Evolutionary conservation across 2,329 filamentous ascomycete genomes (phyloP).

Genomic region (Exutisphaerella laricina): DNA sequence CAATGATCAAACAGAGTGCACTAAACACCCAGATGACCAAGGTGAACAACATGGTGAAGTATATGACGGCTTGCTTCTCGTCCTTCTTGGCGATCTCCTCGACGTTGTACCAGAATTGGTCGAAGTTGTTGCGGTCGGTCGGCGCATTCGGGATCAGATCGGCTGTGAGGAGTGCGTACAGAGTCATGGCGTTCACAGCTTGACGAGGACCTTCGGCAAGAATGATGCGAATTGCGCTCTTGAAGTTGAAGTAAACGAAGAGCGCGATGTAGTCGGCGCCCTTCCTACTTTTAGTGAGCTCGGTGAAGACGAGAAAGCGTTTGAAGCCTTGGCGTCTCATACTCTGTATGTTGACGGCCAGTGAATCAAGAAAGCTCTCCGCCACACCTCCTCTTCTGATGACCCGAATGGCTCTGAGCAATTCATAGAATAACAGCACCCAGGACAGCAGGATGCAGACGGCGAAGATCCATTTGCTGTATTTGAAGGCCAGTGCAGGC

Average conservation of each 20-base stretch:
- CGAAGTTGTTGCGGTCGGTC: conserved; percentile 58
- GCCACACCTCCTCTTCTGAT: conserved; percentile 82
- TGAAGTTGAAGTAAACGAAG: conserved; percentile 81
- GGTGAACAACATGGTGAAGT: conserved; percentile 90
- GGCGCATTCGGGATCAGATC: conserved; percentile 56
- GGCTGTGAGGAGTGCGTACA: conserved; percentile 75
- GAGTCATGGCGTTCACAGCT: conserved; percentile 80
- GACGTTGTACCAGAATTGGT: conserved; percentile 80
- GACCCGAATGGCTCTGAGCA: conserved; percentile 70
- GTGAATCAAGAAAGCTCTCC: conserved; percentile 81
- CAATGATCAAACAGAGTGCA: conserved; percentile 65
- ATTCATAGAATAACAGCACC: conserved; percentile 73
- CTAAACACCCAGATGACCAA: conserved; percentile 83
- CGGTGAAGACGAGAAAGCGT: conserved; percentile 86
- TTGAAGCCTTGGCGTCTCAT: conserved; percentile 77
- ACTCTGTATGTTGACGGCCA: conserved; percentile 80
- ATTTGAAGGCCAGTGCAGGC: conserved; percentile 67
- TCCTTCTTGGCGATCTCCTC: conserved; percentile 65
- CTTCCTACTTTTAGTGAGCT: conserved; percentile 85
- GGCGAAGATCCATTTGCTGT: conserved; percentile 93
- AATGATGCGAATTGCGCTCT: conserved; percentile 80
- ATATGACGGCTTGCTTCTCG: conserved; percentile 71
- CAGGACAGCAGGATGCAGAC: conserved; percentile 88
- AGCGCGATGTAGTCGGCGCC: conserved; percentile 84
- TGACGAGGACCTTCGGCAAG: conserved; percentile 90